Conservation (phyloP, 257 asterid genomes). For the Linaria vulgaris region DNA sequence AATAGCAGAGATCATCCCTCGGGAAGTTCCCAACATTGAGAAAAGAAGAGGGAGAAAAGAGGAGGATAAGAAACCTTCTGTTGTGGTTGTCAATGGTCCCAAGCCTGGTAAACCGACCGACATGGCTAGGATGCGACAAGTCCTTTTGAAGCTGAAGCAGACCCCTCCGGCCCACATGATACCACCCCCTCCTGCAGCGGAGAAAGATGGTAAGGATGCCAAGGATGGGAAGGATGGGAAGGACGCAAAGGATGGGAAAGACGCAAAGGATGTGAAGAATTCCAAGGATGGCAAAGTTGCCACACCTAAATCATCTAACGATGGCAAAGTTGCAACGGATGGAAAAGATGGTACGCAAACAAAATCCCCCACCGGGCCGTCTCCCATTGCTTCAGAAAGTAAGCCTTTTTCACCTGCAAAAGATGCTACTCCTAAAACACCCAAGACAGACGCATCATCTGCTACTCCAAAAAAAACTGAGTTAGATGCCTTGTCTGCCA, state of each 20-base stretch:
- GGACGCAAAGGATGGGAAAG: constrained; percentile 34
- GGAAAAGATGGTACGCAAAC: constrained; percentile 24
- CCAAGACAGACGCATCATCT: constrained; percentile 28
- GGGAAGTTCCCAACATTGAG: constrained; percentile 81
- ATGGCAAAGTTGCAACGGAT: constrained; percentile 30
- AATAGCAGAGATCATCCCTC: constrained; percentile 80
- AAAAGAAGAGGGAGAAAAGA: constrained; percentile 75
- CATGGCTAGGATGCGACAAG: constrained; percentile 81
- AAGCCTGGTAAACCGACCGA: constrained; percentile 97
- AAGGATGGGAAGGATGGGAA: constrained; percentile 33
- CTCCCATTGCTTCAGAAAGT: constrained; percentile 16
- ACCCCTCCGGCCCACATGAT: constrained; percentile 91
- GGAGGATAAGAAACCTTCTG: constrained; percentile 66
- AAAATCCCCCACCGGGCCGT: constrained; percentile 16
- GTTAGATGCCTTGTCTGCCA: constrained; percentile 31
- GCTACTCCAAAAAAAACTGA: constrained; percentile 8
- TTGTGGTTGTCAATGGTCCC: constrained; percentile 80
- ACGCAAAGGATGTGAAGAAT: constrained; percentile 35
- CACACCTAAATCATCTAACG: constrained; percentile 21
- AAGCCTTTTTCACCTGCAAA: constrained; percentile 31
- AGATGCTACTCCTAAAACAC: constrained; percentile 32
- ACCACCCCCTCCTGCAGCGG: constrained; percentile 58
- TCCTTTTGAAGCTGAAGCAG: constrained; percentile 72
- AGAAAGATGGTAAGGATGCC: constrained; percentile 36
- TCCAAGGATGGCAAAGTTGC: constrained; percentile 30